phyloP scores from a whole-genome alignment of 208 protist genomes.

The Crithidia acanthocephali region DNA sequence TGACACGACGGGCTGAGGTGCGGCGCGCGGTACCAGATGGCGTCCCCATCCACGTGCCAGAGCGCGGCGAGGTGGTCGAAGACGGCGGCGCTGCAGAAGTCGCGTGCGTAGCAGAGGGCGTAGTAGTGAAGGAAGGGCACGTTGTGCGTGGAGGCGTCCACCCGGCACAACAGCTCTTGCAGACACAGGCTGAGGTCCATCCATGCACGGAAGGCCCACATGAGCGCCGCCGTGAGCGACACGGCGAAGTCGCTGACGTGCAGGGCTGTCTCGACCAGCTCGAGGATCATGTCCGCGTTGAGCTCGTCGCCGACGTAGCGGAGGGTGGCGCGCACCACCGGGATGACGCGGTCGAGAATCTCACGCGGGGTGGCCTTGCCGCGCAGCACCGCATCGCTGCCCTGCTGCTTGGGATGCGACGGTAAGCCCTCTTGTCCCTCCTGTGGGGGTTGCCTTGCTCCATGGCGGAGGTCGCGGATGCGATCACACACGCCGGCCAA shows the following conservation, averaged over 20 bases:
- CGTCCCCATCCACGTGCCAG: constrained; percentile 59
- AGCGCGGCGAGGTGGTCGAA: constrained; percentile 73
- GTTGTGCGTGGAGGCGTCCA: constrained; percentile 63
- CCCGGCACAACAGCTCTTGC: constrained; percentile 61
- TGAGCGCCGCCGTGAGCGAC: constrained; percentile 27
- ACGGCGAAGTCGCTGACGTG: constrained; percentile 33
- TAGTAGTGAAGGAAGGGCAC: constrained; percentile 80
- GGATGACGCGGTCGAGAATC: constrained; percentile 61
- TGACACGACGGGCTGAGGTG: constrained; percentile 60
- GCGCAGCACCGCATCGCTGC: background rate
- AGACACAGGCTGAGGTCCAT: constrained; percentile 36
- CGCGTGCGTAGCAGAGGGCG: constrained; percentile 72
- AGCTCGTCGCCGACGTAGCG: constrained; percentile 83
- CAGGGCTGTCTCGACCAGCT: constrained; percentile 68
- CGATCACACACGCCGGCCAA: constrained; percentile 78
- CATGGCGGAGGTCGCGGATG: constrained; percentile 31
- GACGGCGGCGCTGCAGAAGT: constrained; percentile 40
- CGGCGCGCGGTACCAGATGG: constrained; percentile 47
- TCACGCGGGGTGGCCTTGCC: constrained; percentile 40
- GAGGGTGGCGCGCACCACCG: constrained; percentile 51
- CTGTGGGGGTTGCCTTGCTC: background rate
- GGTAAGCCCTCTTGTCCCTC: background rate
- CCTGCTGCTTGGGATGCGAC: background rate
- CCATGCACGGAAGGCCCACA: constrained; percentile 28
- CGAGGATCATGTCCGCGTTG: constrained; percentile 80